Conservation (phyloP, 495 filamentous ascomycete species). For the Talaromyces wortmannii region DNA sequence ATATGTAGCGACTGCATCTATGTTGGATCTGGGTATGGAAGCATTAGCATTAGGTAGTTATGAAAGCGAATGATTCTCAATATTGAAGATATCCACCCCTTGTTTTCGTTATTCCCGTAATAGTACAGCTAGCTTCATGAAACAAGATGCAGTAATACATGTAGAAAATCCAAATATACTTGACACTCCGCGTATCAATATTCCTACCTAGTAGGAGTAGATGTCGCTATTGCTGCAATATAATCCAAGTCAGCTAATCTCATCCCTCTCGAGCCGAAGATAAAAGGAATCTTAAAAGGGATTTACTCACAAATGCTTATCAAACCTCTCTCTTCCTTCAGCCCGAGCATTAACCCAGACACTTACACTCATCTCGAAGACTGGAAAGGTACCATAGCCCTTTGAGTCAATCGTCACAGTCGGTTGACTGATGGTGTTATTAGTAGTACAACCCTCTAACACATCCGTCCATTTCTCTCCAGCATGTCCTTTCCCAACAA, state of each 20-base stretch:
- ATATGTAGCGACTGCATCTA: too few relatives aligned
- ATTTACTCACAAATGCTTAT: conserved; percentile 19
- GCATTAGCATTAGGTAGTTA: not conserved
- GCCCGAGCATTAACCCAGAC: conserved; percentile 56
- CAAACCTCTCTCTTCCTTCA: conserved; percentile 42
- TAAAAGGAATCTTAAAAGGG: not conserved
- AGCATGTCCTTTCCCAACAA: conserved; percentile 49
- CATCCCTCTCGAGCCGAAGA: not conserved
- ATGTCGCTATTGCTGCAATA: conserved; percentile 4
- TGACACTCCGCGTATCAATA: not conserved
- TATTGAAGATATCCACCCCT: not conserved
- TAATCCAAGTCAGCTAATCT: not conserved
- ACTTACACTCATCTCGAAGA: conserved; percentile 45
- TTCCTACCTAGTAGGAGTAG: not conserved
- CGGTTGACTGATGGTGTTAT: not conserved
- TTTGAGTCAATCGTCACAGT: conserved; percentile 43
- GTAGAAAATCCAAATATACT: too few relatives aligned
- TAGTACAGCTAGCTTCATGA: too few relatives aligned
- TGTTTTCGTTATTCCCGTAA: too few relatives aligned
- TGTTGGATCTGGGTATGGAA: not conserved
- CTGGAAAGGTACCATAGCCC: conserved; percentile 50
- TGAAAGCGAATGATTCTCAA: not conserved
- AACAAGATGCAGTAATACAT: too few relatives aligned
- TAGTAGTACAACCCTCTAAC: conserved; percentile 29
- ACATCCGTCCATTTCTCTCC: conserved; percentile 59